phyloP scores from a whole-genome alignment of 345 rosid species.

The Ceriops tagal region DNA sequence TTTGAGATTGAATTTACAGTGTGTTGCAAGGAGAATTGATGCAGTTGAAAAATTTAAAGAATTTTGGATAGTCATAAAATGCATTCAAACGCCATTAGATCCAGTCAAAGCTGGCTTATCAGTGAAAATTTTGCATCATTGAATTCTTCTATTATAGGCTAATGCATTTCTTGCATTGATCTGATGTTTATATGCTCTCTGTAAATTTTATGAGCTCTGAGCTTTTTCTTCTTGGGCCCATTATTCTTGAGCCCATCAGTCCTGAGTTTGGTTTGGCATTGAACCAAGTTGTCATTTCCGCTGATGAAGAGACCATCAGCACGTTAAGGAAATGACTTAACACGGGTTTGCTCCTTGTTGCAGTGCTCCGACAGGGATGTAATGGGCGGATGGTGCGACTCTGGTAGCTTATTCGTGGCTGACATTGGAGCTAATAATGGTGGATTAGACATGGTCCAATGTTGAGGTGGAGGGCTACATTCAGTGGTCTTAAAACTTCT shows the following conservation, averaged over 20 bases:
- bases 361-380: constrained; percentile 54
- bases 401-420: constrained; percentile 58
- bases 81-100: not conserved
- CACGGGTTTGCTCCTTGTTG: constrained; percentile 22
- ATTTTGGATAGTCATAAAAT: not conserved
- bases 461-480: not conserved
- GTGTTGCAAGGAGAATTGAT: not conserved
- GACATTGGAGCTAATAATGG: constrained; percentile 35
- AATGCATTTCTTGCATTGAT: not conserved
- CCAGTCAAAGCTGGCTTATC: not conserved
- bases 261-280: not conserved
- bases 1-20: not conserved
- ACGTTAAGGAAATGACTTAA: constrained; percentile 7
- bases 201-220: not conserved
- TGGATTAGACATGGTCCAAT: not conserved
- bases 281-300: not conserved
- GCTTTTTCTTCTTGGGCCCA: not conserved
- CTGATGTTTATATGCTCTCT: not conserved
- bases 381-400: constrained; percentile 70
- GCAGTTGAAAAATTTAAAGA: no score
- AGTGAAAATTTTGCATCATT: not conserved
- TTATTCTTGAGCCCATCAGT: not conserved
- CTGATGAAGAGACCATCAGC: constrained; percentile 7
- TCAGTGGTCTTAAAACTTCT: constrained; percentile 6
- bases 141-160: not conserved